Evolutionary conservation across 805 yeast species (phyloP).

Genomic region (Saturnispora mendoncae): DNA sequence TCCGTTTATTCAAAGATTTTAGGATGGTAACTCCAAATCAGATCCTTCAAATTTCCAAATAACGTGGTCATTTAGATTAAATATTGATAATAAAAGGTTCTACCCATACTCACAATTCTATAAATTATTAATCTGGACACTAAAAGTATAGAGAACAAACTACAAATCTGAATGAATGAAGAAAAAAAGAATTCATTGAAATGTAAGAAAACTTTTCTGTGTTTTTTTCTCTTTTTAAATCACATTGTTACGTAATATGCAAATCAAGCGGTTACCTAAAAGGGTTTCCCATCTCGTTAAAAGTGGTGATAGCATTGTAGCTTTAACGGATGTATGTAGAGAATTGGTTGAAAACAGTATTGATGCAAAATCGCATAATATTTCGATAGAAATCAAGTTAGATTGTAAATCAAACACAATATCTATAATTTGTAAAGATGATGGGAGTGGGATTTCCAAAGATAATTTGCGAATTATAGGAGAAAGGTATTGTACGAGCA

Average conservation of each 20-base stretch:
- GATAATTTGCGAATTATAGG: constrained; percentile 43
- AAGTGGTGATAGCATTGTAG: constrained; percentile 28
- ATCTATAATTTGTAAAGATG: constrained; percentile 43
- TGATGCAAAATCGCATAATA: constrained; percentile 40
- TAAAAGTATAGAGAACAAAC: not conserved
- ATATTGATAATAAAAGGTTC: not conserved
- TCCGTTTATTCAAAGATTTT: constrained; percentile 12
- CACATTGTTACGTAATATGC: constrained; percentile 2
- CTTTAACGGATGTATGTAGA: constrained; percentile 34
- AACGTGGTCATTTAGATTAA: not conserved
- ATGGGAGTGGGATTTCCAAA: constrained; percentile 61
- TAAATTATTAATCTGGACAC: not conserved
- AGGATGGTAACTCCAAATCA: constrained; percentile 14
- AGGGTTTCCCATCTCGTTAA: constrained; percentile 3
- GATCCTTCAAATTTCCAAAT: constrained; percentile 3
- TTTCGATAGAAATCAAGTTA: constrained; percentile 23
- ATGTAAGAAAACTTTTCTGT: constrained; percentile 1
- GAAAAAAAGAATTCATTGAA: not conserved
- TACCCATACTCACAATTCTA: not conserved
- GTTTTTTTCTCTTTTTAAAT: constrained; percentile 5
- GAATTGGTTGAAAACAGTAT: constrained; percentile 48
- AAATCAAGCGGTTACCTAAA: not conserved
- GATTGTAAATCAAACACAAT: constrained; percentile 21
- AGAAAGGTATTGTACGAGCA: constrained; percentile 45
- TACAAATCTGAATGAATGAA: constrained; percentile 1